Conservation (phyloP, 768 basidiomycete species). For the Xerocomus brunneocitrinus region DNA sequence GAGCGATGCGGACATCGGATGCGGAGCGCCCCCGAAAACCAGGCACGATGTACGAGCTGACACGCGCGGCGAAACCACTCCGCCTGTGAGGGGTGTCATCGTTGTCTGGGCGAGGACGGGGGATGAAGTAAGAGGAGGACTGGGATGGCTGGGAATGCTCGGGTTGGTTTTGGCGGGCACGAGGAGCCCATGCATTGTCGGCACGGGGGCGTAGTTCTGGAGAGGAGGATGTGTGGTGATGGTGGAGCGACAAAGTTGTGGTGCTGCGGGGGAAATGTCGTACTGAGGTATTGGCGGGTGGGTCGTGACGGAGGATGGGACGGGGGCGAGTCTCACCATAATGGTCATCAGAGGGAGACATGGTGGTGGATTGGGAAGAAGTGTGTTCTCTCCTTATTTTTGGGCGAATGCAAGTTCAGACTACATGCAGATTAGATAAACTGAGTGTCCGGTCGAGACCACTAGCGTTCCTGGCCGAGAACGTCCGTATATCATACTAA, state of each 20-base stretch:
- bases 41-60: slow-evolving; percentile 8
- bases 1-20: slow-evolving; percentile 17
- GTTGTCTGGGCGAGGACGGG: slow-evolving; percentile 12
- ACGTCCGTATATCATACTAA: neutral
- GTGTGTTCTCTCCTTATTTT: neutral
- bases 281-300: neutral
- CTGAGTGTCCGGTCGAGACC: neutral
- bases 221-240: slow-evolving; percentile 24
- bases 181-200: slow-evolving; percentile 23
- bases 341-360: slow-evolving; percentile 16
- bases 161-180: slow-evolving; percentile 14
- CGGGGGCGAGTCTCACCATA: no score
- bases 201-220: slow-evolving; percentile 19
- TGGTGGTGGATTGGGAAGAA: neutral
- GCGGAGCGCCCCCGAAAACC: slow-evolving; percentile 19
- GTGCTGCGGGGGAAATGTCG: slow-evolving; percentile 9
- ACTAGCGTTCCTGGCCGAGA: neutral
- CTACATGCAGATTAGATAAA: neutral
- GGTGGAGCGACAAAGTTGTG: slow-evolving; percentile 7
- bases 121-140: slow-evolving; percentile 11
- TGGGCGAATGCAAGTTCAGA: neutral
- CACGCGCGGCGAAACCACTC: slow-evolving; percentile 13
- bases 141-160: neutral
- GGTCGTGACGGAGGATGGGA: slow-evolving; percentile 17
- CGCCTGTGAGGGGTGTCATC: slow-evolving; percentile 9